phyloP scores from a whole-genome alignment of 129 eudicot species.

The Helichrysum umbraculigerum region DNA sequence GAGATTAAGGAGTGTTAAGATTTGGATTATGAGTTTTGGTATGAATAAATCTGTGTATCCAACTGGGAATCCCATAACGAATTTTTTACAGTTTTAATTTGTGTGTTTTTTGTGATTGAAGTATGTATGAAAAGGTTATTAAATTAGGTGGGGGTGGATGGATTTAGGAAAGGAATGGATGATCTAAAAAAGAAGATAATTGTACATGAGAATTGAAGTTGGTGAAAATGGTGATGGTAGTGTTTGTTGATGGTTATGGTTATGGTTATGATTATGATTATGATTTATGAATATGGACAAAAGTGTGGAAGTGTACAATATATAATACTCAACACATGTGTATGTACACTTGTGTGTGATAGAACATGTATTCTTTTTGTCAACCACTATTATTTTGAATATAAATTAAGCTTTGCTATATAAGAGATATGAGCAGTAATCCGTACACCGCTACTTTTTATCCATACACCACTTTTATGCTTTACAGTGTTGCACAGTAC shows the following conservation, averaged over 20 bases:
- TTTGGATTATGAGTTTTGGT: slow-evolving; percentile 52
- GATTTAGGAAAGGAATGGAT: too few relatives aligned
- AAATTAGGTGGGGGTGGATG: too few relatives aligned
- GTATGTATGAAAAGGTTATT: neutral
- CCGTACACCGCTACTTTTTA: too few relatives aligned
- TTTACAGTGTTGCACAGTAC: too few relatives aligned
- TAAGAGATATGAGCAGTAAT: too few relatives aligned
- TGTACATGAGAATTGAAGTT: neutral
- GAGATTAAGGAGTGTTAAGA: slow-evolving; percentile 45
- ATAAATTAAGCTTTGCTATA: too few relatives aligned
- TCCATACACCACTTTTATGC: too few relatives aligned
- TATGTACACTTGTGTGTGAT: too few relatives aligned
- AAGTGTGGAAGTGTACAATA: neutral
- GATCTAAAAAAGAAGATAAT: neutral
- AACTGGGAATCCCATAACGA: slow-evolving; percentile 65
- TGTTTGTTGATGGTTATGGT: neutral
- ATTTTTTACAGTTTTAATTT: too few relatives aligned
- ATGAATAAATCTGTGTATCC: slow-evolving; percentile 58
- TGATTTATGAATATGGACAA: neutral
- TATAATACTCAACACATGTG: neutral
- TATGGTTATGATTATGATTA: too few relatives aligned
- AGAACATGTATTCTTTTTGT: too few relatives aligned
- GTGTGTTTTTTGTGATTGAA: neutral
- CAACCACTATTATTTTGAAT: too few relatives aligned
- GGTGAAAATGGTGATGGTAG: neutral